These are phyloP conservation scores for Byssoonygena ceratinophila DNA, from an alignment of 2,329 filamentous ascomycete genomes.

Conservation along the genomic window DNA sequence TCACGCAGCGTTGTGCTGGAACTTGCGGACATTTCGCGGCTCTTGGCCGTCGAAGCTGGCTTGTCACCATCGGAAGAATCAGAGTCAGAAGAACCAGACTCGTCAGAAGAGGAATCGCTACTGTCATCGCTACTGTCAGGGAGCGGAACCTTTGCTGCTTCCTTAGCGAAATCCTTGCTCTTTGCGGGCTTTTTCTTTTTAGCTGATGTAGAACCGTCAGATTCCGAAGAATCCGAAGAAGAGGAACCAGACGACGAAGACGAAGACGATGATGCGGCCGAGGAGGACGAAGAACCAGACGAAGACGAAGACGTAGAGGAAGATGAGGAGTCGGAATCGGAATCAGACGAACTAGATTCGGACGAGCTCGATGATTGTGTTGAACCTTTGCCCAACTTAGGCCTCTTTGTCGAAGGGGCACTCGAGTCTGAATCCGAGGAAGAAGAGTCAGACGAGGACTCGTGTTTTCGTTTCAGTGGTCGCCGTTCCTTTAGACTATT, in stretches of 20 bases:
- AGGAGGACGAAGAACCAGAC: not conserved
- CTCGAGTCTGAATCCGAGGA: conserved; percentile 30
- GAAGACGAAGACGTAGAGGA: not conserved
- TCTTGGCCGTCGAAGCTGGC: conserved; percentile 15
- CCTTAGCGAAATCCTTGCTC: conserved; percentile 25
- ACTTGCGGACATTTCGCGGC: conserved; percentile 22
- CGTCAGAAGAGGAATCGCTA: conserved; percentile 17
- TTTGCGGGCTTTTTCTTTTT: conserved; percentile 22
- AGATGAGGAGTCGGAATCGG: conserved; percentile 21
- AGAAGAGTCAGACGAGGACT: conserved; percentile 32
- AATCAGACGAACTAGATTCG: too few species aligned
- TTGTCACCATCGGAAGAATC: conserved; percentile 20
- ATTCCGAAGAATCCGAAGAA: conserved; percentile 21
- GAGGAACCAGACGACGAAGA: conserved; percentile 22
- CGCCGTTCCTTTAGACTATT: conserved; percentile 12
- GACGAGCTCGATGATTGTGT: too few species aligned
- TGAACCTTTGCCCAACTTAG: not conserved
- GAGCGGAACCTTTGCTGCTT: conserved; percentile 29
- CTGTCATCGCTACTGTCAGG: conserved; percentile 26
- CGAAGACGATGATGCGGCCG: conserved; percentile 14
- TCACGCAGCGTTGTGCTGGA: conserved; percentile 25
- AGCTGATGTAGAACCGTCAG: conserved; percentile 3
- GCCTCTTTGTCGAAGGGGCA: conserved; percentile 15
- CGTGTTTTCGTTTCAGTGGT: conserved; percentile 49
- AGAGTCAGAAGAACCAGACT: conserved; percentile 13